Evolutionary conservation across 371 early-diverging fungal species (phyloP), one percentile per base, ranked within the genome.

Genomic region (Lichtheimia ornata): DNA sequence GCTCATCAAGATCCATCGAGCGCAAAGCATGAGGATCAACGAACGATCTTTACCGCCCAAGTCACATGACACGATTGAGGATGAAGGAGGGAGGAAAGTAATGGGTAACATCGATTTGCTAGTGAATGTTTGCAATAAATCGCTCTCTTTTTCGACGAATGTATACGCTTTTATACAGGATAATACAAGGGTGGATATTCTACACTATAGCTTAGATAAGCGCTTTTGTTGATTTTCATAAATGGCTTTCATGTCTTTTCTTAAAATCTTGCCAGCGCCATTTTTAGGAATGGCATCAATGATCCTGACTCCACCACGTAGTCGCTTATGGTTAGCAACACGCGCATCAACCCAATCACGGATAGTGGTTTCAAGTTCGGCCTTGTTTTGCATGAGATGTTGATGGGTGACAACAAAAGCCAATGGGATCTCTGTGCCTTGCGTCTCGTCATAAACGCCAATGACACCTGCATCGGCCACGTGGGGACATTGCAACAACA

Each of bases 391-490:
- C 14, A 18, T 24, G 40, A 43, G 4, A 55, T 15, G 20, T 13
- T 17, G 25, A 40, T 74, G 81, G 13, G 88, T 76, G 3, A 91
- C 91, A 50, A 94, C 70, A 61, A 77, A 94, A 0, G 93, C 97
- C 17, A 81, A 67, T 17, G 95, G 97, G 15, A 91, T 66, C 63
- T 94, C 95, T 0, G 93, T 94, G 2, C 84, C 87, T 42, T 81
- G 77, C 41, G 69, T 66, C 35, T 81, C 77, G 56, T 84, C 86
- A 53, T 84, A 84, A 2, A 79, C 70, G 28, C 89, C 88, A 59
- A 91, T 75, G 3, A 92, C 93, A 28, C 90, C 91, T 4, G 84
- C 83, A 64, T 96, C 94, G 4, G 76, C 76, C 11, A 96, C 81
- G 15, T 56, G 35, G 0, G 90, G 88, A 54, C 91, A 89, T 17